Evolutionary conservation across 2,329 filamentous ascomycete species (phyloP), one percentile per base, ranked within the genome.

Genomic region (Claviceps purpurea): DNA sequence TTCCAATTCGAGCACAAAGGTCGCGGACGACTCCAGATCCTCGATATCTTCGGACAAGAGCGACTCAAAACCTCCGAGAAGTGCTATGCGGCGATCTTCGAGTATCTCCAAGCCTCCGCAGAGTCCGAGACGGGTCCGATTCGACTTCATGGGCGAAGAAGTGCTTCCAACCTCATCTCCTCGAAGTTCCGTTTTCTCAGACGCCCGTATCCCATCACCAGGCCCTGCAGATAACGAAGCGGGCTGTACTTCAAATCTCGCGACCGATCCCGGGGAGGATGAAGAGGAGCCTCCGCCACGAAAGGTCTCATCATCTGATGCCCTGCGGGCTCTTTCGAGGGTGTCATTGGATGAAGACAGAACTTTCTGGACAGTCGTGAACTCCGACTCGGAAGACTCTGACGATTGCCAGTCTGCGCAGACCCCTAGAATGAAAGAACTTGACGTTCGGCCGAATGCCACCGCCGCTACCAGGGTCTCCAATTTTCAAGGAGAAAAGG

Each of bases 111-210:
- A 70, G 49, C 71, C 73, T 50, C 67, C 65, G 5, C 69, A 71
- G 44, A 81, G 78, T 59, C 78, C 77, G n/a, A 73, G 79, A 34
- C 73, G 78, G 54, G 81, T 84, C 52, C 78, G 81, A 47, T 84
- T 84, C 56, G 74, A 81, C 40, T 74, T 83, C 46, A 73, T 74
- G 61, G 79, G 79, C 50, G 68, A 73, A 56, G 78, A 83, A 59
- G 77, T 84, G 39, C 66, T 81, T 53, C 78, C 80, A 20, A 81
- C 79, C 46, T 68, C 73, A 26, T 81, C 78, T 22, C 79, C 79
- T 47, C 70, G 72, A 55, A 56, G 62, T 52, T 58, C 66, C 52
- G 62, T 67, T 54, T 58, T 64, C 60, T 58, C 65, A 50, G 55
- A 58, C 42, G 61, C 60, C 7, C 58, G 60, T 52, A 55, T 62